These are phyloP conservation scores for Jimgerdemannia lactiflua DNA, from an alignment of 192 early-diverging fungal species.

Conservation along the genomic window DNA sequence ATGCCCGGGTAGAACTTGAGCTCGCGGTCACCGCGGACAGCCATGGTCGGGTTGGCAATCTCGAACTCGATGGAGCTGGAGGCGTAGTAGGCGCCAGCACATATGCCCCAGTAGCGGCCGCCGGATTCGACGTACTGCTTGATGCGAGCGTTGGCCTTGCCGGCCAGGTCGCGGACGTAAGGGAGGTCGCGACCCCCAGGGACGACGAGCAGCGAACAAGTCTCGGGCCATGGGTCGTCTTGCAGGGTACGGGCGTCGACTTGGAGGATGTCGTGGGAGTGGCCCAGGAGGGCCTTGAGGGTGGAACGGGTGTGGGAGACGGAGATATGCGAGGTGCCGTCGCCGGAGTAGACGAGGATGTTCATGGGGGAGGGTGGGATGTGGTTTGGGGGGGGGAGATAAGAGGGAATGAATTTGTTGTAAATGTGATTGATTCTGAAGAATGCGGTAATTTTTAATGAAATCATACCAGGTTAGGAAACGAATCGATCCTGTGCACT, in stretches of 20 bases:
- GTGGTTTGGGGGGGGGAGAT: not conserved
- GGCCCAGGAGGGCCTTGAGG: slow-evolving; percentile 72
- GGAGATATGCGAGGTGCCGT: slow-evolving; percentile 63
- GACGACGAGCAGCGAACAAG: slow-evolving; percentile 81
- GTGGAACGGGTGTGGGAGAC: slow-evolving; percentile 64
- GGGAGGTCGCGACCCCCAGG: slow-evolving; percentile 89
- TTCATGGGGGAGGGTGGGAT: slow-evolving; percentile 54
- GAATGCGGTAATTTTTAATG: not conserved
- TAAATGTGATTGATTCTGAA: not conserved
- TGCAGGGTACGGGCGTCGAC: slow-evolving; percentile 70
- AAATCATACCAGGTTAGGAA: not conserved
- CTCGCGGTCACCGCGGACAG: slow-evolving; percentile 74
- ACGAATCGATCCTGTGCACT: too few species aligned
- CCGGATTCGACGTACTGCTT: slow-evolving; percentile 64
- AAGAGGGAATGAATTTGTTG: not conserved
- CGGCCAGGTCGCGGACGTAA: slow-evolving; percentile 71
- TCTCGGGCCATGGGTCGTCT: slow-evolving; percentile 86
- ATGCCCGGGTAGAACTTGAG: slow-evolving; percentile 68
- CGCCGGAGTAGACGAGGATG: slow-evolving; percentile 79
- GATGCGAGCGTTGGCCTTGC: slow-evolving; percentile 59
- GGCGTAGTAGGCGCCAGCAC: slow-evolving; percentile 89
- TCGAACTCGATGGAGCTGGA: slow-evolving; percentile 75
- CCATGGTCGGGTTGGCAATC: slow-evolving; percentile 45
- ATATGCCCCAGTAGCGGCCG: slow-evolving; percentile 90
- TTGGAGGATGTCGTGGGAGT: slow-evolving; percentile 85